Base-by-base conservation (phyloP, 176 grass and related monocot genomes). In the Panicum miliaceum region DNA sequence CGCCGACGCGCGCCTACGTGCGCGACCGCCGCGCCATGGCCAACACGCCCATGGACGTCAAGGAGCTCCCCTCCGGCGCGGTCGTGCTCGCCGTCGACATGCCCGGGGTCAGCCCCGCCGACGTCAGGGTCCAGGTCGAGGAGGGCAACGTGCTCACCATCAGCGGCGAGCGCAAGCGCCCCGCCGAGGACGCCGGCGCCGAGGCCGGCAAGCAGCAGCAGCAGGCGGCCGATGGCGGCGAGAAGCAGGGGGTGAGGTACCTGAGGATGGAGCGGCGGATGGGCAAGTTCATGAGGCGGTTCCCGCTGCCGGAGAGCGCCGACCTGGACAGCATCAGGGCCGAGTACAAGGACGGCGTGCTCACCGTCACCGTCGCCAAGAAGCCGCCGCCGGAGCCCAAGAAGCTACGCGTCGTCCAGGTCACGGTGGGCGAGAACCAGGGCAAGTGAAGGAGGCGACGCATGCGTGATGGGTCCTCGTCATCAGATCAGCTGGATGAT, bases 221-320 rank as follows among this genome's bases (percentile, higher is more conserved):
- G 45, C 70, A 26, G 54, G 27, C 36, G 36, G 32, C 40, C 6
- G 73, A 1, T 6, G 64, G 6, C 62, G 51, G 2, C 40, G 43
- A 68, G 63, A 15, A 40, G 53, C 22, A 19, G 11, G 86, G 76
- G 8, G 78, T 81, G 3, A 92, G 84, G 83, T 96, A 90, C 72
- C 76, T 91, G 22, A 61, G 90, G 42, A 90, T 92, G 83, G 93
- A 95, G 85, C 41, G 93, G 42, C 59, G 88, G 61, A 78, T 91
- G 86, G 91, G 94, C 43, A 97, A 90, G 71, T 94, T 97, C 79
- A 90, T 92, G 91, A 52, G 85, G 23, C 71, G 52, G 70, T 94
- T 92, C 82, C 51, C 85, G 46, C 73, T 94, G 42, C 89, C 85
- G 23, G 89, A 92, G 5, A 82, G 87, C 68, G 76, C 88, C 41